These are phyloP conservation scores for Primulina huaijiensis DNA, from an alignment of 257 asterid species.

Conservation along the genomic window DNA sequence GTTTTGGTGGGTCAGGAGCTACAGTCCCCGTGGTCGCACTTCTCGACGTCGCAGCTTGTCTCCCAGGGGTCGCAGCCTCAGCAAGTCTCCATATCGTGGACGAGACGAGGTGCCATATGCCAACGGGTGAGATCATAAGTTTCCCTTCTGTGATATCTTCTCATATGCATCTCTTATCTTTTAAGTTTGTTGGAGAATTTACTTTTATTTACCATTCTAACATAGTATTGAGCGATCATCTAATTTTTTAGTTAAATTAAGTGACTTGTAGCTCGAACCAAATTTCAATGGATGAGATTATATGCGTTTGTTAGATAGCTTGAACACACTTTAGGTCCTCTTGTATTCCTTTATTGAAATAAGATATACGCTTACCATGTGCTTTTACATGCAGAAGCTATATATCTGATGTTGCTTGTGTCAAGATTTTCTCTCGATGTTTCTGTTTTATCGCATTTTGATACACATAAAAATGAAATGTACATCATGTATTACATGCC, in stretches of 20 bases:
- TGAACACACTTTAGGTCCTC: background rate
- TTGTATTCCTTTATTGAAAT: no score
- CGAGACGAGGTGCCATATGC: conserved; percentile 70
- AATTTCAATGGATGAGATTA: background rate
- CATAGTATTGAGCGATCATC: background rate
- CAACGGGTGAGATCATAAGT: conserved; percentile 52
- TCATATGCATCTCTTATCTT: background rate
- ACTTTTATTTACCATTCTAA: no score
- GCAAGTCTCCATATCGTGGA: conserved; percentile 79
- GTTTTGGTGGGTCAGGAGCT: conserved; percentile 53
- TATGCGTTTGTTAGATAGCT: no score
- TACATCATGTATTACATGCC: no score
- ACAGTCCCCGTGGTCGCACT: conserved; percentile 77
- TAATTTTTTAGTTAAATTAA: no score
- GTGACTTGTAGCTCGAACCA: background rate
- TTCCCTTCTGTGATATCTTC: background rate
- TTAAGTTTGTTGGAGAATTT: background rate
- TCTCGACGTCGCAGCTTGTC: conserved; percentile 83
- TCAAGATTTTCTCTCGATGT: background rate
- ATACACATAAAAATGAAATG: background rate
- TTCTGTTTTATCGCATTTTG: background rate
- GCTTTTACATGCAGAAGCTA: background rate
- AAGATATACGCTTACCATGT: background rate
- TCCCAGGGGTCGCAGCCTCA: conserved; percentile 77
- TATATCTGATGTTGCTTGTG: background rate